Evolutionary conservation across 2,329 filamentous ascomycete genomes (phyloP), one percentile per base, ranked within the genome.

Genomic region (Fusarium torulosum): DNA sequence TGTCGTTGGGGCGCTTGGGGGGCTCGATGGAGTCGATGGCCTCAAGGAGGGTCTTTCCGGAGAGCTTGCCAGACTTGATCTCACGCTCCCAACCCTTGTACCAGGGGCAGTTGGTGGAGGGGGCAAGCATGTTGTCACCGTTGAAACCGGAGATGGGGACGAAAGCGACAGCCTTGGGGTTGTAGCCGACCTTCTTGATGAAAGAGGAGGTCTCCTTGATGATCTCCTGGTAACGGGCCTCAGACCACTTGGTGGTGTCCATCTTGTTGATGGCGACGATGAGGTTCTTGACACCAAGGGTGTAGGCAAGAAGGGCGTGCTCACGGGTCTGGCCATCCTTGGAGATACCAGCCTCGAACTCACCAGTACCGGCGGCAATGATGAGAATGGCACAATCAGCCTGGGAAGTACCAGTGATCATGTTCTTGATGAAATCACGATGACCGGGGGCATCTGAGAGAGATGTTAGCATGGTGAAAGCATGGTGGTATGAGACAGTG

Each of bases 401-500:
- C 92, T 98, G 96, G 85, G 96, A 99, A 82, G 96, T 98, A 94
- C 96, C 96, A 91, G 96, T 98, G 85, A 99, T 99, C 96, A 99
- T 99, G 94, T 98, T 99, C 95, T 99, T 99, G 93, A 99, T 98
- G 90, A 98, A 99, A 83, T 99, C 96, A 96, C 96, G 95, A 87
- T 99, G 96, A 86, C 96, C 96, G 80, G 96, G 96, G 84, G 96
- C 96, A 81, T 99, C 93, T 91, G 75, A 89, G 72, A 11, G 17
- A 2, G 0, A 7, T n/a, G n/a, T 40, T 51, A 63, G 59, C 41
- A 67, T 69, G 50, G 74, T 63, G 9, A 10, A 40, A 4, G 2
- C 4, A 46, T 11, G 31, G n/a, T 15, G 2, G 1, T 2, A 10
- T 29, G 27, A 13, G 11, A 1, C 6, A 15, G 46, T 15, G 38